Base-by-base conservation (phyloP, 2,329 filamentous ascomycete species). In the Alternaria alternata region DNA sequence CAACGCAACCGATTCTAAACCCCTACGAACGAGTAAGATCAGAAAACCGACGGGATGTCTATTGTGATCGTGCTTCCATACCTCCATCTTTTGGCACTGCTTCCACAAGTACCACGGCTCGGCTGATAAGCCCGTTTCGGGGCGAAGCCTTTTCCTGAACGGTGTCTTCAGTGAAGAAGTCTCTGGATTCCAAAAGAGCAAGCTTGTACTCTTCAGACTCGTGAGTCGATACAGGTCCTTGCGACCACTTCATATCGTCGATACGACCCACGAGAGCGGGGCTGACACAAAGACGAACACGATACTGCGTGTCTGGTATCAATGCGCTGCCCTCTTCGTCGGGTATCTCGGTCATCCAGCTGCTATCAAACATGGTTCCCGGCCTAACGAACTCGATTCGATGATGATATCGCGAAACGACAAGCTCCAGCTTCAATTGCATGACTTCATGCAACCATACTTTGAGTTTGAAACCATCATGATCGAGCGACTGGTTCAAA, bases 1-100 rank as follows among this genome's bases (percentile, higher is more conserved):
- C 6, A n/a, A 18, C n/a, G 16, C 36, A 7, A 39, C 5, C 16
- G 14, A 38, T n/a, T 3, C 34, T 0, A n/a, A 38, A 20, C 36
- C 4, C 36, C 7, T 39, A 39, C 7, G n/a, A 9, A 39, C 16
- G 0, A 9, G n/a, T 9, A 1, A 18, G 4, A 20, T 20, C n/a
- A 18, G 4, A n/a, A 39, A 20, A 39, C 0, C 0, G 9, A 20
- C 0, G n/a, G 9, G 4, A 5, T 12, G n/a, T n/a, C 5, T 7
- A 11, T 30, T 20, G 28, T 2, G 30, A 34, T 30, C 7, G 9
- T 5, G 32, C 28, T 12, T 34, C 30, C 46, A 36, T 11, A 48
- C 12, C 28, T 16, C 30, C 28, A 26, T 48, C 14, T 18, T 48
- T 12, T 34, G 30, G n/a, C 2, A 47, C n/a, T 26, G 46, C 46